phyloP scores from a whole-genome alignment of 306 rosid species.

The Nissolia schottii region DNA sequence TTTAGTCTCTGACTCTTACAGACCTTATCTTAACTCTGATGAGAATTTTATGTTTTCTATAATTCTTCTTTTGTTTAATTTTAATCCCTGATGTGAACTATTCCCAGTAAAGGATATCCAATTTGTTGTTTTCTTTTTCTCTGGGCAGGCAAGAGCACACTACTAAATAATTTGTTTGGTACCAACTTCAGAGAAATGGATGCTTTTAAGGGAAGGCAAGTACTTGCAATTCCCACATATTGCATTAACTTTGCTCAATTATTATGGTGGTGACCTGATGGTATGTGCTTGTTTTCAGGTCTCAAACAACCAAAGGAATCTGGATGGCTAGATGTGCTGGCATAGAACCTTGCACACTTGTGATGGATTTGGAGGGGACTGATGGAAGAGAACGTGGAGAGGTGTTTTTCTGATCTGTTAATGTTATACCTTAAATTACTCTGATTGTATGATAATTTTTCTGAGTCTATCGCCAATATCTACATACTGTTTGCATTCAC shows the following conservation, averaged over 20 bases:
- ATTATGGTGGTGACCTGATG: slow-evolving; percentile 1
- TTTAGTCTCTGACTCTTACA: neutral
- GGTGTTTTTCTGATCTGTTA: slow-evolving; percentile 41
- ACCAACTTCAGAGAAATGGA: slow-evolving; percentile 98
- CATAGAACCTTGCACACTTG: slow-evolving; percentile 92
- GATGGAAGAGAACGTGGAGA: slow-evolving; percentile 99
- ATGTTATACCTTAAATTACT: slow-evolving; percentile 2
- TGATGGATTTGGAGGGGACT: slow-evolving; percentile 98
- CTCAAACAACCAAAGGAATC: slow-evolving; percentile 98
- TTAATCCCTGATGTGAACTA: neutral
- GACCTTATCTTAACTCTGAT: neutral
- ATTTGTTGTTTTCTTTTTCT: slow-evolving; percentile 12
- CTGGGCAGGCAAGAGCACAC: slow-evolving; percentile 87
- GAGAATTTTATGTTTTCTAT: neutral
- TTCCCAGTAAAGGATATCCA: neutral
- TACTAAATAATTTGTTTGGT: slow-evolving; percentile 67
- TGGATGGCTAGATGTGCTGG: slow-evolving; percentile 92
- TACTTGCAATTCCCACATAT: slow-evolving; percentile 18
- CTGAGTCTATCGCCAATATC: slow-evolving; percentile 2
- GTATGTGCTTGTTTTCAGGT: slow-evolving; percentile 51
- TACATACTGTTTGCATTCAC: neutral
- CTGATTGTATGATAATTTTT: neutral
- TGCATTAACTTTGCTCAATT: neutral
- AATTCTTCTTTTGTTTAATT: slow-evolving; percentile 6
- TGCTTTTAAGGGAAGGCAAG: slow-evolving; percentile 92